Evolutionary conservation across 2,329 filamentous ascomycete genomes (phyloP).

Genomic region (Fusarium sp.): DNA sequence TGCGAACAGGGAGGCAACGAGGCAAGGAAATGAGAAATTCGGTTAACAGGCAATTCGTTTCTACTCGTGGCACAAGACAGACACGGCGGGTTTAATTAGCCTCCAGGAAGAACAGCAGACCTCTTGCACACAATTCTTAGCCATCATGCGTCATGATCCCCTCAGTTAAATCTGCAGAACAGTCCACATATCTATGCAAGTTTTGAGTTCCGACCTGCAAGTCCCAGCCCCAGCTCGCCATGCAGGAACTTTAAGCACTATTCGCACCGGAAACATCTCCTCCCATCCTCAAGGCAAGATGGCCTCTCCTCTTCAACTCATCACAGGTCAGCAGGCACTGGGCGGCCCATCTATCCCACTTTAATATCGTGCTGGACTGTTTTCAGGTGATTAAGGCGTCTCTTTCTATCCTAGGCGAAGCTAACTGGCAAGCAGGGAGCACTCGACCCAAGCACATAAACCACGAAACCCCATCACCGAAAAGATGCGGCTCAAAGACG

Average conservation of each 20-base stretch:
- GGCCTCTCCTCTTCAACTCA: not conserved
- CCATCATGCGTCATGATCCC: not conserved
- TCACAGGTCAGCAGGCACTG: not conserved
- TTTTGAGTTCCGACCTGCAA: not conserved
- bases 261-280: not conserved
- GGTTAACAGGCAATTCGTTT: not conserved
- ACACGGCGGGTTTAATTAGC: not conserved
- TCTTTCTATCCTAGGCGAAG: not conserved
- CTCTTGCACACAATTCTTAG: not conserved
- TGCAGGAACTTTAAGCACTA: not conserved
- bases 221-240: not conserved
- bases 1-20: not conserved
- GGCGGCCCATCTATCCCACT: not conserved
- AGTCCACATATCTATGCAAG: not conserved
- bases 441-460: not conserved
- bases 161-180: rapidly evolving
- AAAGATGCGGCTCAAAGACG: not conserved
- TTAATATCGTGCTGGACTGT: not conserved
- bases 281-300: rapidly evolving
- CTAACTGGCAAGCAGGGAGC: not conserved
- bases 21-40: not conserved
- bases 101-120: not conserved
- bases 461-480: not conserved
- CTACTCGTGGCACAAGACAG: not conserved
- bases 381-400: not conserved